These are phyloP conservation scores for Lasiodiplodia hormozganensis DNA, from an alignment of 2,329 filamentous ascomycete species.

Conservation along the genomic window DNA sequence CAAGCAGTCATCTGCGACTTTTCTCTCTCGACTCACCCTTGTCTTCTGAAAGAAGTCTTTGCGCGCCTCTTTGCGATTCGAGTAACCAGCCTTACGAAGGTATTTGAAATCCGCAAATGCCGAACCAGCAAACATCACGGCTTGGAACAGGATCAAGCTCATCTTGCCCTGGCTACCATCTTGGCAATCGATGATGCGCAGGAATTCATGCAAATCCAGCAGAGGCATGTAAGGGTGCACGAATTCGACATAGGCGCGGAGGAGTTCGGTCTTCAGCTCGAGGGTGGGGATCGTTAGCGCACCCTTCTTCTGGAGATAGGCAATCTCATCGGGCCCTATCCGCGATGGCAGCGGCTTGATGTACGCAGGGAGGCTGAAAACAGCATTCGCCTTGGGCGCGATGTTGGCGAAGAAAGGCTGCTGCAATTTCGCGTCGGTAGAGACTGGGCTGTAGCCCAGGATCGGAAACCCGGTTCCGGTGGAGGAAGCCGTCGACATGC, in stretches of 20 bases:
- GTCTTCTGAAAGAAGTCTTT: slow-evolving; percentile 90
- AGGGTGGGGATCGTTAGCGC: slow-evolving; percentile 77
- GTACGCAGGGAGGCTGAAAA: slow-evolving; percentile 66
- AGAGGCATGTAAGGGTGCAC: slow-evolving; percentile 95
- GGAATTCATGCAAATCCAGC: slow-evolving; percentile 70
- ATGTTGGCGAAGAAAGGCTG: slow-evolving; percentile 54
- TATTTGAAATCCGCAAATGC: slow-evolving; percentile 85
- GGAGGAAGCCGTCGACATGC: slow-evolving; percentile 43
- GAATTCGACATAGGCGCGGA: slow-evolving; percentile 84
- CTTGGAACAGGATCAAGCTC: slow-evolving; percentile 89
- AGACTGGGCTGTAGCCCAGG: slow-evolving; percentile 47
- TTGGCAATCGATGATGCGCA: slow-evolving; percentile 66
- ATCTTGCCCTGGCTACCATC: slow-evolving; percentile 75
- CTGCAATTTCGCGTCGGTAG: slow-evolving; percentile 35
- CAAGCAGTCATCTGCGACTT: slow-evolving; percentile 1
- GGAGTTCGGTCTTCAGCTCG: slow-evolving; percentile 76
- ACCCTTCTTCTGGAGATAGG: slow-evolving; percentile 83
- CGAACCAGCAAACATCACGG: slow-evolving; percentile 91
- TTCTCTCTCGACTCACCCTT: slow-evolving; percentile 63
- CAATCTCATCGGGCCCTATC: slow-evolving; percentile 80
- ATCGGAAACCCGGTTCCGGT: slow-evolving; percentile 28
- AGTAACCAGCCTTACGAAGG: slow-evolving; percentile 78
- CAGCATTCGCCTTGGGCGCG: slow-evolving; percentile 50
- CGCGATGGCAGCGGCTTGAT: slow-evolving; percentile 80
- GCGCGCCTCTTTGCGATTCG: slow-evolving; percentile 78